Evolutionary conservation across 1,284 basidiomycete species (phyloP).

Genomic region (Ustilago vetiveriae): DNA sequence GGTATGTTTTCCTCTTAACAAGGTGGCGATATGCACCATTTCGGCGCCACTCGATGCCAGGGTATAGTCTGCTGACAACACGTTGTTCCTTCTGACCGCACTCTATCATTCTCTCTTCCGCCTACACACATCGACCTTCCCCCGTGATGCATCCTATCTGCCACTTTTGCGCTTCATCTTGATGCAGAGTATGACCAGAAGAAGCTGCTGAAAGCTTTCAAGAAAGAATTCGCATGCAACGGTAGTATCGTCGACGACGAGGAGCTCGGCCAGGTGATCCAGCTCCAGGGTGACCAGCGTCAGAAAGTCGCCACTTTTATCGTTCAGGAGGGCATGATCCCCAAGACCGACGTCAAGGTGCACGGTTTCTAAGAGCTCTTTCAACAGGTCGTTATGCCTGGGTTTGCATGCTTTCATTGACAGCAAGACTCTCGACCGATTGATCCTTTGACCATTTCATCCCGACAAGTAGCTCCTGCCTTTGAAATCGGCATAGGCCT

Average conservation of each 20-base stretch:
- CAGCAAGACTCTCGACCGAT: slow-evolving; percentile 5
- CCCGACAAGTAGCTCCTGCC: too few species aligned
- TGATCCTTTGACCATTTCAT: slow-evolving; percentile 1
- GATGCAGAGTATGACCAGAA: slow-evolving; percentile 91
- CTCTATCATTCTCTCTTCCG: too few species aligned
- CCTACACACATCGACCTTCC: too few species aligned
- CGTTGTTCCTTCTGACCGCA: not conserved
- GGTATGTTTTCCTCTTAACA: slow-evolving; percentile 75
- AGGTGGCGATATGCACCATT: not conserved
- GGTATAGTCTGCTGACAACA: too few species aligned
- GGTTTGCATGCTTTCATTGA: slow-evolving; percentile 16
- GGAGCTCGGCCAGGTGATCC: slow-evolving; percentile 96
- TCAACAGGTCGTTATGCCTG: slow-evolving; percentile 23
- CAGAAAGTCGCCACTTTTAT: slow-evolving; percentile 77
- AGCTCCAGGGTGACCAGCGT: slow-evolving; percentile 98
- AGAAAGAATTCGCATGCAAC: slow-evolving; percentile 99
- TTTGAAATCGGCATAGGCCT: too few species aligned
- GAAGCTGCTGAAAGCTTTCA: slow-evolving; percentile 98
- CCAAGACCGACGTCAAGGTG: slow-evolving; percentile 66
- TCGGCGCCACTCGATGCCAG: too few species aligned
- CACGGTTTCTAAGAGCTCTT: slow-evolving; percentile 61
- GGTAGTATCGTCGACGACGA: slow-evolving; percentile 96
- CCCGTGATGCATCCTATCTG: not conserved
- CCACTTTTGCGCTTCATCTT: slow-evolving; percentile 7
- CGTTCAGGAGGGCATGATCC: slow-evolving; percentile 62